These are phyloP conservation scores for Aspergillus tamarii DNA, from an alignment of 2,329 filamentous ascomycete genomes.

Conservation along the genomic window DNA sequence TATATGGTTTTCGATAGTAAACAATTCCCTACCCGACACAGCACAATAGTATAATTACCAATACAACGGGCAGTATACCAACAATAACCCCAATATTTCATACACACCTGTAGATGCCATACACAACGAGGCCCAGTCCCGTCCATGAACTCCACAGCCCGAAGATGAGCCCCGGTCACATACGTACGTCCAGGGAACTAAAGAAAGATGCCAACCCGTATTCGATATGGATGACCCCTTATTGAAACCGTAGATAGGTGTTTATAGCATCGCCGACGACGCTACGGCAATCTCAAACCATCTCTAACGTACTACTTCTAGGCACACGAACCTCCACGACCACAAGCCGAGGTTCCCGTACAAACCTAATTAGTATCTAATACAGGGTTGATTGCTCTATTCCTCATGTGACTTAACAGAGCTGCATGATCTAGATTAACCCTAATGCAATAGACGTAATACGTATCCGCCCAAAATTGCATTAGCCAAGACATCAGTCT, in stretches of 20 bases:
- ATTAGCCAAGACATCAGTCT: constrained; percentile 4
- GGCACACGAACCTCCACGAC: neutral
- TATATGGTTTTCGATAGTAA: neutral
- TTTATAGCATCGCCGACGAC: neutral
- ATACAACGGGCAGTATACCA: neutral
- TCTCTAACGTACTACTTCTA: neutral
- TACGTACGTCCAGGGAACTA: neutral
- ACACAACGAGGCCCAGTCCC: neutral
- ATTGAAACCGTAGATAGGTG: neutral
- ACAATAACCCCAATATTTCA: neutral
- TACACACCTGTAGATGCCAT: neutral
- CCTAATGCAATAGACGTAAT: constrained; percentile 6
- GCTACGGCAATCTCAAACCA: neutral
- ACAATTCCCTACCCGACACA: neutral
- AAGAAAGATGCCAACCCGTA: neutral
- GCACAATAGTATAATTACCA: neutral
- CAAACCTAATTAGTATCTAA: neutral
- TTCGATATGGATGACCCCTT: neutral
- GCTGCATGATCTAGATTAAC: constrained; percentile 3
- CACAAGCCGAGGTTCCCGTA: neutral
- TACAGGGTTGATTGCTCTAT: neutral
- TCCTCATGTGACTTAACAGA: neutral
- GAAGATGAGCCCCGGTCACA: neutral
- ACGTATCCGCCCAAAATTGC: neutral
- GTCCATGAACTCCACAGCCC: neutral